Conservation (phyloP, 768 basidiomycete genomes). For the Pleurotus ostreatus region DNA sequence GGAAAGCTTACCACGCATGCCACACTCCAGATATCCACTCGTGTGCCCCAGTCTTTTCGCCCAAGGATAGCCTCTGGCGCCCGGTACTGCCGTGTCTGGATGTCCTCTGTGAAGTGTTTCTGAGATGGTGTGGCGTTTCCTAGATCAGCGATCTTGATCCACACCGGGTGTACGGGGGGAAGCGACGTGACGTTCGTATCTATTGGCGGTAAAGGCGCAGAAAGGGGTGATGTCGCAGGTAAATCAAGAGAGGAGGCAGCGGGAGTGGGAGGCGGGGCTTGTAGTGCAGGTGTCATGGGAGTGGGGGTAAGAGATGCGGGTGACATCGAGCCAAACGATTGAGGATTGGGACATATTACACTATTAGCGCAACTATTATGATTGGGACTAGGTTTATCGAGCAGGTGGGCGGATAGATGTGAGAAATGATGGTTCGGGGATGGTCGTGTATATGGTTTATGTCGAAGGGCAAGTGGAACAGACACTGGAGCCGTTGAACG, state of each 20-base stretch:
- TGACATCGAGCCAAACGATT: conserved; percentile 14
- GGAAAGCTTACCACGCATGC: conserved; percentile 72
- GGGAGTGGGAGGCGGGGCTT: conserved; percentile 16
- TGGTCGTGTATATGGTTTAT: conserved; percentile 22
- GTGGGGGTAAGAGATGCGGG: conserved; percentile 24
- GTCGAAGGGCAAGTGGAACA: conserved; percentile 19
- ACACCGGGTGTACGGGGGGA: conserved; percentile 45
- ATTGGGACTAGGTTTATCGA: conserved; percentile 24
- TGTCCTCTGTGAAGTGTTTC: conserved; percentile 90
- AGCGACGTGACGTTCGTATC: conserved; percentile 16
- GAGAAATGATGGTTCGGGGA: conserved; percentile 38
- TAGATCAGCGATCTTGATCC: conserved; percentile 90
- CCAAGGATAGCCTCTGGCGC: conserved; percentile 93
- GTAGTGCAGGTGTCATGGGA: conserved; percentile 20
- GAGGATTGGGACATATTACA: conserved; percentile 5
- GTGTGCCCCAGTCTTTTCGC: conserved; percentile 78
- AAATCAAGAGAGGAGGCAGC: conserved; percentile 9
- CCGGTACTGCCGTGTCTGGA: conserved; percentile 95
- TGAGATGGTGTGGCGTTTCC: conserved; percentile 92
- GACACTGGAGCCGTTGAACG: conserved; percentile 16
- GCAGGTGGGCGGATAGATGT: conserved; percentile 38
- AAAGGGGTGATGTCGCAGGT: conserved; percentile 5
- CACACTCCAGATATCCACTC: conserved; percentile 88
- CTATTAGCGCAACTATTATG: conserved; percentile 18
- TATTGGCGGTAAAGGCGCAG: conserved; percentile 16